Conservation (phyloP, 257 asterid species). For the Rubia yunnanensis region DNA sequence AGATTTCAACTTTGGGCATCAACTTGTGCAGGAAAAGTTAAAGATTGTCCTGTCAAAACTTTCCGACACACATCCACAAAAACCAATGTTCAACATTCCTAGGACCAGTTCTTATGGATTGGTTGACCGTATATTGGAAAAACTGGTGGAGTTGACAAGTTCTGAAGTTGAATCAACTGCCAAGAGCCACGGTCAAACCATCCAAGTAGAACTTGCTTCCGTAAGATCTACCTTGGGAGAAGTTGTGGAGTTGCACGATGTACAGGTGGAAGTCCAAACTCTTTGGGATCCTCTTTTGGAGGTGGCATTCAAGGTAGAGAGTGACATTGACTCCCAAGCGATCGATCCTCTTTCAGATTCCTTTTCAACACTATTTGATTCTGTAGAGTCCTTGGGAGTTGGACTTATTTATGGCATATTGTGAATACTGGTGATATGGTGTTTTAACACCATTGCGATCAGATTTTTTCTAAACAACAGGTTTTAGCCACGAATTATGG, state of each 20-base stretch:
- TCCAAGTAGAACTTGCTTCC: neutral
- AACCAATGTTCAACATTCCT: neutral
- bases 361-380: neutral
- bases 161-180: neutral
- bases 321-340: neutral
- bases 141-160: neutral
- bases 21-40: neutral
- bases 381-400: no score
- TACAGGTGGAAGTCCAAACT: neutral
- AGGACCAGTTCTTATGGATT: neutral
- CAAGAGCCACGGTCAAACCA: neutral
- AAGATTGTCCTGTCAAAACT: neutral
- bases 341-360: neutral
- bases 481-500: no score
- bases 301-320: neutral
- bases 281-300: neutral
- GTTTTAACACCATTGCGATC: no score
- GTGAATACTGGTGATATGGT: no score
- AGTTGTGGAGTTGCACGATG: neutral
- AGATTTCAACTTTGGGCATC: neutral
- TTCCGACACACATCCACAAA: neutral
- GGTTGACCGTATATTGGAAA: neutral
- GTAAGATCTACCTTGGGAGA: neutral
- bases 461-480: no score
- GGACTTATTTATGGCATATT: no score